These are phyloP conservation scores for Clavispora asparagi DNA, from an alignment of 805 yeast species.

Conservation along the genomic window DNA sequence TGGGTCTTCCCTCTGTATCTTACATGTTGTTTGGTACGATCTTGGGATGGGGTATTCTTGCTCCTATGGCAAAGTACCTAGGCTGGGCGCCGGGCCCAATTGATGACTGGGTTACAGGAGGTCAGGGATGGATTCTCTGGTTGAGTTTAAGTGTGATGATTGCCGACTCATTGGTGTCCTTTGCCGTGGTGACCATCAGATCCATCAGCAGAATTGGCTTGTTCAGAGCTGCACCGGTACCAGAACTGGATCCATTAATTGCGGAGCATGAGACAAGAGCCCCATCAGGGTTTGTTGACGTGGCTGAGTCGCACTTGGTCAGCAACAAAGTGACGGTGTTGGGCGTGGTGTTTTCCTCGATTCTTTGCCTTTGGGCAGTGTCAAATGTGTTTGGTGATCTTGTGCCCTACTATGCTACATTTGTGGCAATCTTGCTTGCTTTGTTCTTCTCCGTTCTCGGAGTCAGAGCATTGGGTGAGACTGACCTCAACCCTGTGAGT, in stretches of 20 bases:
- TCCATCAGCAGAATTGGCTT: constrained; percentile 24
- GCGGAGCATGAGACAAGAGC: not conserved
- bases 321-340: constrained; percentile 41
- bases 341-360: constrained; percentile 64
- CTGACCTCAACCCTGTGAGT: constrained; percentile 93
- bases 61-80: constrained; percentile 63
- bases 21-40: constrained; percentile 89
- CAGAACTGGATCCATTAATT: not conserved
- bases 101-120: constrained; percentile 90
- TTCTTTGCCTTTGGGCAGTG: constrained; percentile 63
- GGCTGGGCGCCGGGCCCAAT: constrained; percentile 90
- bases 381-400: constrained; percentile 62
- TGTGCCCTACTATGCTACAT: constrained; percentile 66
- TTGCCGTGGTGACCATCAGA: constrained; percentile 52
- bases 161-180: constrained; percentile 80
- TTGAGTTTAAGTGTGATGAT: constrained; percentile 89
- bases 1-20: constrained; percentile 90
- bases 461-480: constrained; percentile 92
- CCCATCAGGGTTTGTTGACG: constrained; percentile 6
- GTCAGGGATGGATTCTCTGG: constrained; percentile 98
- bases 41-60: constrained; percentile 89
- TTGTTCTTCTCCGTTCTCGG: constrained; percentile 78
- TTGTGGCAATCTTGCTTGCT: constrained; percentile 69
- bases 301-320: constrained; percentile 38
- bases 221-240: not conserved